These are phyloP conservation scores for Elsinoe fawcettii DNA, from an alignment of 2,329 filamentous ascomycete species.

Conservation along the genomic window DNA sequence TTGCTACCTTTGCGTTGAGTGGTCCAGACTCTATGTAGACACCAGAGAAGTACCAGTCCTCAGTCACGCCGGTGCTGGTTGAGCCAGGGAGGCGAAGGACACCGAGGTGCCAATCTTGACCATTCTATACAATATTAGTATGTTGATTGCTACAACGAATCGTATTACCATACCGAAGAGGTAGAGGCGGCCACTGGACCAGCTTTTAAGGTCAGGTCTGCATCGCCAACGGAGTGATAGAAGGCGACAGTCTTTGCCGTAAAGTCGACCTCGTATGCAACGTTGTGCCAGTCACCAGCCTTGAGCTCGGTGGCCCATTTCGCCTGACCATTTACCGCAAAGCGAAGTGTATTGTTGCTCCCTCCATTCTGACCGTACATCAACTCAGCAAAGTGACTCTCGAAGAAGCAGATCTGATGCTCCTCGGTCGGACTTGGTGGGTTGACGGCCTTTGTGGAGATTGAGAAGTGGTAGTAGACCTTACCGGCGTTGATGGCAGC, in stretches of 20 bases:
- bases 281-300: conserved; percentile 63
- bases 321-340: conserved; percentile 53
- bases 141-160: conserved; percentile 1
- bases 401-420: conserved; percentile 59
- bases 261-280: conserved; percentile 69
- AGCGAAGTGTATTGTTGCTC: conserved; percentile 51
- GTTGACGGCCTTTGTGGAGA: conserved; percentile 53
- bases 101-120: conserved; percentile 65
- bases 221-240: conserved; percentile 60
- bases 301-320: conserved; percentile 57
- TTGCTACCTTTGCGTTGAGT: conserved; percentile 20
- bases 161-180: conserved; percentile 23
- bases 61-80: conserved; percentile 44
- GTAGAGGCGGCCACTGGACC: conserved; percentile 53
- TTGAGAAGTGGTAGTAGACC: conserved; percentile 65
- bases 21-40: conserved; percentile 60
- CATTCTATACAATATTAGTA: conserved; percentile 39
- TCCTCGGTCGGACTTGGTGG: conserved; percentile 55
- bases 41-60: conserved; percentile 66
- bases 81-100: conserved; percentile 55
- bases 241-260: conserved; percentile 53
- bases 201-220: conserved; percentile 50
- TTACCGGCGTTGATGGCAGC: conserved; percentile 58
- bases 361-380: conserved; percentile 55
- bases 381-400: conserved; percentile 67